Evolutionary conservation across 2,329 filamentous ascomycete species (phyloP).

Genomic region (Juglanconis sp.): DNA sequence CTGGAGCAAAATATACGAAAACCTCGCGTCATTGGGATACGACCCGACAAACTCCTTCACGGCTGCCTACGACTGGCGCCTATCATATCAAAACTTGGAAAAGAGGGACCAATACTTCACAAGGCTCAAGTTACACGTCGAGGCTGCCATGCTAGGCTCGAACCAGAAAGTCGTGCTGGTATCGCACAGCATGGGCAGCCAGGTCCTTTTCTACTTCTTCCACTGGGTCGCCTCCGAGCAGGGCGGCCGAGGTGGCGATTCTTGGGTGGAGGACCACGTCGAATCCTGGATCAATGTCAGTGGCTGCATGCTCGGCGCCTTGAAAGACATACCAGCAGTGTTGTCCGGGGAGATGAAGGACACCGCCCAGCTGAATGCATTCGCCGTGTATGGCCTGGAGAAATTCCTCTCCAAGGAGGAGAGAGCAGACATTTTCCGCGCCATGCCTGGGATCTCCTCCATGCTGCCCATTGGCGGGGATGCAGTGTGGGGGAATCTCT

Average conservation of each 20-base stretch:
- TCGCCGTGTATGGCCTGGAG: constrained; percentile 94
- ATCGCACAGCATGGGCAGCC: constrained; percentile 96
- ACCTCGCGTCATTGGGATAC: constrained; percentile 91
- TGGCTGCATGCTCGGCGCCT: constrained; percentile 93
- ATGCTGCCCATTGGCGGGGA: constrained; percentile 96
- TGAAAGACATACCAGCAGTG: constrained; percentile 86
- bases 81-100: constrained; percentile 88
- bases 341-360: constrained; percentile 98
- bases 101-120: constrained; percentile 91
- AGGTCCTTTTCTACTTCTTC: constrained; percentile 81
- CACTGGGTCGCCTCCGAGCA: constrained; percentile 75
- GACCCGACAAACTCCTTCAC: constrained; percentile 76
- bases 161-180: constrained; percentile 79
- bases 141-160: constrained; percentile 71
- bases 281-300: constrained; percentile 98
- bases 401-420: constrained; percentile 91
- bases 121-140: constrained; percentile 83
- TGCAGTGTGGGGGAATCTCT: constrained; percentile 87
- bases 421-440: constrained; percentile 87
- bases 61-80: constrained; percentile 82
- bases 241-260: constrained; percentile 75
- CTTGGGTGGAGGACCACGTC: constrained; percentile 87
- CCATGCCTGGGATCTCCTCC: constrained; percentile 93
- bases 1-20: constrained; percentile 98
- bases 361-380: constrained; percentile 91